phyloP scores from a whole-genome alignment of 495 filamentous ascomycete genomes.

The Annulohypoxylon stygium region DNA sequence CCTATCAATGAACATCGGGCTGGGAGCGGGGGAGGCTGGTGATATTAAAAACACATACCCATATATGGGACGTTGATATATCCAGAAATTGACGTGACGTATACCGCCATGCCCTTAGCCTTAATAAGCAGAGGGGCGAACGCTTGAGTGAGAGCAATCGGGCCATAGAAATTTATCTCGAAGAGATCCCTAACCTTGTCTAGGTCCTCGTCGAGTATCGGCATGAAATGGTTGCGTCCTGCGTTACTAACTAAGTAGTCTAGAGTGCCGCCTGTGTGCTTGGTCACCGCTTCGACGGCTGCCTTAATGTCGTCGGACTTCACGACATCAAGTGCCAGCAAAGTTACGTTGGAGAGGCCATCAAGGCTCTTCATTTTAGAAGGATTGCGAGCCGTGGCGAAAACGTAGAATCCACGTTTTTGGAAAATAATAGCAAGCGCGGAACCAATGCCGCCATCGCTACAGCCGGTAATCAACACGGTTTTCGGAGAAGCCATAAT shows the following conservation, averaged over 20 bases:
- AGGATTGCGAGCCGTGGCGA: constrained; percentile 55
- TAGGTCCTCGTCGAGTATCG: constrained; percentile 44
- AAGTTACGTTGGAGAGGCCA: constrained; percentile 43
- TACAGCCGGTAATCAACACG: no score
- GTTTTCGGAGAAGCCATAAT: no score
- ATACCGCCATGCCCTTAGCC: constrained; percentile 60
- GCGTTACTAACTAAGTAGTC: constrained; percentile 62
- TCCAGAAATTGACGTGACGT: constrained; percentile 61
- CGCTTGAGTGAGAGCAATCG: constrained; percentile 55
- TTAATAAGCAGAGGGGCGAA: constrained; percentile 60
- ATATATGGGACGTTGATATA: constrained; percentile 57
- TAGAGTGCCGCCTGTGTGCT: constrained; percentile 51
- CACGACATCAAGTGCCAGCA: constrained; percentile 46
- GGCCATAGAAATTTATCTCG: constrained; percentile 59
- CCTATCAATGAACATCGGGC: no score
- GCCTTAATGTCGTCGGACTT: constrained; percentile 7
- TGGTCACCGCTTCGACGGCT: constrained; percentile 30
- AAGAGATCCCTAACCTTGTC: constrained; percentile 51
- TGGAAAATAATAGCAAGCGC: no score
- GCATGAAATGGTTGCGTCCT: constrained; percentile 50
- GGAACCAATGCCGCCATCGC: no score
- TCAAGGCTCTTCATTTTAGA: constrained; percentile 49
- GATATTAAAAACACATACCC: constrained; percentile 24
- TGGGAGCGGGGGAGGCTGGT: no score
- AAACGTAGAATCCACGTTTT: constrained; percentile 53